Conservation (phyloP, 176 grass and related monocot species). For the sorghum (Sorghum bicolor) region DNA sequence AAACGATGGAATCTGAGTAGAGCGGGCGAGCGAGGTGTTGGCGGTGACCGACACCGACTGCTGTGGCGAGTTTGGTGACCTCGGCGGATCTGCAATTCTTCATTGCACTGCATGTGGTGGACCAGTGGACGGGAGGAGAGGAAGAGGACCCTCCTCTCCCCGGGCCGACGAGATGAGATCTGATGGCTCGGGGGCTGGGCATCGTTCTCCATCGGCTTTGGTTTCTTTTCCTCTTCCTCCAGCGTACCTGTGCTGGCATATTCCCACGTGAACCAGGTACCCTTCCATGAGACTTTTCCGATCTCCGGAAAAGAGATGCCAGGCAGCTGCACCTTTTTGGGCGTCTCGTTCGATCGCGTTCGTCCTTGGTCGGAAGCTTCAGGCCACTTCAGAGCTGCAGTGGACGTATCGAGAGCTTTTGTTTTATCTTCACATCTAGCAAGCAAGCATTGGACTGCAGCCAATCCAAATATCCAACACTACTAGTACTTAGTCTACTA, state of each 20-base stretch:
- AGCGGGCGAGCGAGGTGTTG: not conserved
- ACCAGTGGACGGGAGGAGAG: no score
- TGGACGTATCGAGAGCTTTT: not conserved
- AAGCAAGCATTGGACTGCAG: no score
- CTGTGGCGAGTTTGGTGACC: not conserved
- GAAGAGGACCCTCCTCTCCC: not conserved
- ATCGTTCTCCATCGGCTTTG: no score
- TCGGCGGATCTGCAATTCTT: not conserved
- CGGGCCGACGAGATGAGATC: not conserved
- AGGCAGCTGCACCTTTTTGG: not conserved
- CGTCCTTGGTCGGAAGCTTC: not conserved
- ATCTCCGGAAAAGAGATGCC: not conserved
- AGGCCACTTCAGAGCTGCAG: not conserved
- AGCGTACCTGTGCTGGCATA: not conserved
- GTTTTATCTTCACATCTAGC: not conserved
- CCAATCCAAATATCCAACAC: no score
- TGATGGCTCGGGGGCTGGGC: not conserved
- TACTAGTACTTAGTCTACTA: no score
- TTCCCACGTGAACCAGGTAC: conserved; percentile 13
- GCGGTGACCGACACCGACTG: not conserved
- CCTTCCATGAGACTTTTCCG: not conserved
- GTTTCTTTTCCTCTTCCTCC: not conserved
- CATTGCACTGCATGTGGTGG: not conserved
- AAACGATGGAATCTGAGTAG: not conserved
- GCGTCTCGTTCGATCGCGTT: no score